Base-by-base conservation (phyloP, 805 yeast species). In the Clavispora vitiphila region DNA sequence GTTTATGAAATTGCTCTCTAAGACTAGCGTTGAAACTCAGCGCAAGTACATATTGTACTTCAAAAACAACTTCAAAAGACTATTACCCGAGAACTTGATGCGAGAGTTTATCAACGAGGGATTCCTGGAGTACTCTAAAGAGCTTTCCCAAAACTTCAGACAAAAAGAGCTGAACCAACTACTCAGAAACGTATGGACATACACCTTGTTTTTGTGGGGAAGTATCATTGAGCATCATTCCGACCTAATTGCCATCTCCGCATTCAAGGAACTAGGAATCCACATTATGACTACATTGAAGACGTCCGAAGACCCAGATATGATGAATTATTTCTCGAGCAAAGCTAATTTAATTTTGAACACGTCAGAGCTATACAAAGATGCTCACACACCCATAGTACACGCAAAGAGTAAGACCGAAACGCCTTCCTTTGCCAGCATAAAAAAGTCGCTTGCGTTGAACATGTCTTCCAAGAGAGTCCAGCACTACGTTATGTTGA, bases 1-100 rank as follows among this genome's bases (percentile, higher is more conserved):
- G 20, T 61, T 65, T 40, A 64, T 67, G 61, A 37, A 37, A 8
- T 35, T 48, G 30, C 47, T 65, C 18, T 43, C 46, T 14, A 38
- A 38, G 30, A 36, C 41, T 49, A 23, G 42, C 38, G 16, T 26
- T 9, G 35, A 20, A 18, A 31, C 38, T 12, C 58, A 54, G 42
- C 24, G 35, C n/a, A 38, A 43, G 27, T 54, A 50, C 46, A 25
- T 55, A 8, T 8, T 37, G n/a, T 38, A 27, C 22, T 34, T 49
- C 22, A 49, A 43, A 35, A 43, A 40, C 35, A 27, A 40, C 18
- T 38, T 22, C 38, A 11, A 22, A 12, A 15, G 27, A 3, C 30
- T 43, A 2, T 24, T 25, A 21, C 27, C 39, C 20, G 39, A 21
- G 16, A 30, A 37, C 4, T 22, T 47, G 14, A 8, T 44, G 8